phyloP scores from a whole-genome alignment of 2,329 filamentous ascomycete species.

The Apiospora aurea region DNA sequence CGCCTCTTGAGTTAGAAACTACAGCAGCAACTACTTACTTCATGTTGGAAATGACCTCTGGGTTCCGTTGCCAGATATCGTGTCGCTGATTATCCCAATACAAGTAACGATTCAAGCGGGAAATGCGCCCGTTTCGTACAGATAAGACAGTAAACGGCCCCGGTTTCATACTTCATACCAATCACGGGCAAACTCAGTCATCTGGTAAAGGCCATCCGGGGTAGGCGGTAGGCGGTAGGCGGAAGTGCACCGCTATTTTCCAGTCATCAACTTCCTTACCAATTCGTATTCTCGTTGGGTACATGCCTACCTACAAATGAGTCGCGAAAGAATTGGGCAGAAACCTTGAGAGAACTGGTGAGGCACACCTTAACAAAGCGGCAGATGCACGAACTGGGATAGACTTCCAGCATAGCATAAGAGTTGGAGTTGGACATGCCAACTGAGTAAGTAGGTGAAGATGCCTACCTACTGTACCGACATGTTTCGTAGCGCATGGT shows the following conservation, averaged over 20 bases:
- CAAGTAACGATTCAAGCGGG: neutral
- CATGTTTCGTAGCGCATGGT: neutral
- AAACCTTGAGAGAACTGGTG: neutral
- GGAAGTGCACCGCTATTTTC: neutral
- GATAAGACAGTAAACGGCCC: neutral
- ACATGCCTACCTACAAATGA: neutral
- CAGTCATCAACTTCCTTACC: no score
- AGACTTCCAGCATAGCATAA: neutral
- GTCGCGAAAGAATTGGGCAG: neutral
- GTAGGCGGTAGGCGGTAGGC: neutral
- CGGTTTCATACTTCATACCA: neutral
- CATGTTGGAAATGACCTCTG: neutral
- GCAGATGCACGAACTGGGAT: neutral
- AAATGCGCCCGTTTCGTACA: neutral
- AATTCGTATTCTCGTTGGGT: no score
- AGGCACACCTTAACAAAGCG: neutral
- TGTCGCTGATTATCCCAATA: neutral
- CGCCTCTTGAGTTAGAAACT: no score
- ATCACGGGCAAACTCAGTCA: neutral
- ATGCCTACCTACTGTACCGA: no score
- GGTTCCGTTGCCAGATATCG: neutral
- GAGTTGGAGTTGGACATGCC: neutral
- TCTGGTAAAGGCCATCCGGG: neutral
- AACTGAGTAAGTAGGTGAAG: no score
- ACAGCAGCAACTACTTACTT: neutral